Evolutionary conservation across 371 early-diverging fungal species (phyloP).

Genomic region (Apophysomyces sp.): DNA sequence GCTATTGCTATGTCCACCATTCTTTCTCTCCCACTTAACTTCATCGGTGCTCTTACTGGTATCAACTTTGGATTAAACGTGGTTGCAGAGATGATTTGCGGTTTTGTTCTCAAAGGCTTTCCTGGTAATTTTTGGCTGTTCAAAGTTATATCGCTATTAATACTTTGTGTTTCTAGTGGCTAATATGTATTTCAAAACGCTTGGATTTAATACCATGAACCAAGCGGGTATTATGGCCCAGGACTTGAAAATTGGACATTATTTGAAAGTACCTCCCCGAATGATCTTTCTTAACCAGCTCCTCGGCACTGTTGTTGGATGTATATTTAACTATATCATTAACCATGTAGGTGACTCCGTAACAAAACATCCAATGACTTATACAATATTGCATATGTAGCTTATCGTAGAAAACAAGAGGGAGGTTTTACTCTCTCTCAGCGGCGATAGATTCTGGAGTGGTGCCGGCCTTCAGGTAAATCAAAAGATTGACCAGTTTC

Average conservation of each 20-base stretch:
- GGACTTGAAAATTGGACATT: constrained; percentile 72
- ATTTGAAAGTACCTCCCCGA: constrained; percentile 76
- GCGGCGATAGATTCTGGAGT: constrained; percentile 55
- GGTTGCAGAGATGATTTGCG: constrained; percentile 64
- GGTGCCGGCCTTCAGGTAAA: constrained; percentile 40
- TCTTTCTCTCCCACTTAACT: constrained; percentile 34
- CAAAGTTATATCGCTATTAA: background rate
- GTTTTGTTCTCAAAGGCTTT: constrained; percentile 39
- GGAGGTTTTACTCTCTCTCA: constrained; percentile 32
- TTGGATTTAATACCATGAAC: constrained; percentile 54
- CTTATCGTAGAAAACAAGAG: constrained; percentile 41
- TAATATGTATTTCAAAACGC: constrained; percentile 51
- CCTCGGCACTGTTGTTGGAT: constrained; percentile 59
- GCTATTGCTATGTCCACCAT: constrained; percentile 57
- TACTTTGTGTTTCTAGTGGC: constrained; percentile 46
- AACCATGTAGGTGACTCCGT: constrained; percentile 22
- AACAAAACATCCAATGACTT: background rate
- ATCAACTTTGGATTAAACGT: constrained; percentile 53
- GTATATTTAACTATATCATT: constrained; percentile 54
- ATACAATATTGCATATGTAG: constrained; percentile 5
- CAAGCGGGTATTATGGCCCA: constrained; percentile 53
- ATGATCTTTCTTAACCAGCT: constrained; percentile 60
- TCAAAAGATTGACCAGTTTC: background rate
- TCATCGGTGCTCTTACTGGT: constrained; percentile 41
- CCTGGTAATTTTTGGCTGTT: constrained; percentile 20